A percentile compares a stretch with the other conserved stretches of the same genome.
These are phyloP conservation scores for Apophysomyces ossiformis DNA, from an alignment of 371 early-diverging fungal species.

Conservation along the genomic window DNA sequence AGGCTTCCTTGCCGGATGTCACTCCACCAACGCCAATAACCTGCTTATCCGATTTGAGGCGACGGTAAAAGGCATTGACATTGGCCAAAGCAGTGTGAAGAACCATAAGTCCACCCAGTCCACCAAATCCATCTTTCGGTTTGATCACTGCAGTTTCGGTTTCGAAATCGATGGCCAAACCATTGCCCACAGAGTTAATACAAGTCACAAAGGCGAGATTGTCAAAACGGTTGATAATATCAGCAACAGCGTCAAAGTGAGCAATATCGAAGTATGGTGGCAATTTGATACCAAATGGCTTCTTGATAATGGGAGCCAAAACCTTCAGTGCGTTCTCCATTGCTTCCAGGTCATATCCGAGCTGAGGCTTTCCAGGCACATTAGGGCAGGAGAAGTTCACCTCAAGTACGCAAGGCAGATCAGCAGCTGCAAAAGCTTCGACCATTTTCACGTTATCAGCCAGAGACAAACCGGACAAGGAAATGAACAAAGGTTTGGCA, in stretches of 20 bases:
- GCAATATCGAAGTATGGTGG: conserved; percentile 60
- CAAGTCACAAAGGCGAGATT: conserved; percentile 51
- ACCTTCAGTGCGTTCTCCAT: conserved; percentile 47
- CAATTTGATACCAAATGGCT: conserved; percentile 57
- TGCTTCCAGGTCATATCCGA: conserved; percentile 54
- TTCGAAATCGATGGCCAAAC: conserved; percentile 54
- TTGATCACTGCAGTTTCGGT: conserved; percentile 53
- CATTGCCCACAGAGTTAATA: conserved; percentile 58
- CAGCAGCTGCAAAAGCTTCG: conserved; percentile 43
- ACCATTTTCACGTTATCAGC: conserved; percentile 52
- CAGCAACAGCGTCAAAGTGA: conserved; percentile 52
- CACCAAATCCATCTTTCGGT: conserved; percentile 60
- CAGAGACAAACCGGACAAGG: conserved; percentile 49
- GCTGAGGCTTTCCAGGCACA: conserved; percentile 55
- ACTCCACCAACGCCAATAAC: conserved; percentile 59
- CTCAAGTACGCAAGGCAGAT: conserved; percentile 49
- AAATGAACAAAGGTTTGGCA: conserved; percentile 52
- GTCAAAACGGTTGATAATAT: conserved; percentile 47
- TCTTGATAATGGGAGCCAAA: conserved; percentile 50
- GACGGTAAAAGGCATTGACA: conserved; percentile 54
- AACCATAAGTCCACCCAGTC: conserved; percentile 52
- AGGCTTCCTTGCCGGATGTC: conserved; percentile 53
- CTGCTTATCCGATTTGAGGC: conserved; percentile 40
- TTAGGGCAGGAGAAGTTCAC: conserved; percentile 60
- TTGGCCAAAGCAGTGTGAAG: conserved; percentile 55